A percentile compares a stretch with the other conserved stretches of the same genome.
Evolutionary conservation across 2,329 filamentous ascomycete species (phyloP).

Genomic region (Mycocentrospora acerina): DNA sequence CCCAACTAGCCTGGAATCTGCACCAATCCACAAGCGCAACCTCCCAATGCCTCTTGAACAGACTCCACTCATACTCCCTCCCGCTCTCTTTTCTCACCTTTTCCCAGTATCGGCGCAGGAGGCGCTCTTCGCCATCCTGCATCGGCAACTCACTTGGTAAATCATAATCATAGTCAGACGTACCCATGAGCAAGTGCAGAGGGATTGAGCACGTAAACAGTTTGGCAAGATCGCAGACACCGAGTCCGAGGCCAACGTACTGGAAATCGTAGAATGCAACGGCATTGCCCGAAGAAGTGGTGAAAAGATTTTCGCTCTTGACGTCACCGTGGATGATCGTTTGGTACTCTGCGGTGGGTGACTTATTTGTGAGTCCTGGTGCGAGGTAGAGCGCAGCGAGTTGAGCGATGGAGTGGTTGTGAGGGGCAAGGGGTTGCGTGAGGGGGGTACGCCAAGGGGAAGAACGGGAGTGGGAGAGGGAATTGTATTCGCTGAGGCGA

Average conservation of each 20-base stretch:
- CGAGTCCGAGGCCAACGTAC: conserved; percentile 64
- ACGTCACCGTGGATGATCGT: conserved; percentile 69
- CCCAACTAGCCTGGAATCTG: conserved; percentile 44
- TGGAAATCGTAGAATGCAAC: conserved; percentile 72
- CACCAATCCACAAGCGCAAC: conserved; percentile 69
- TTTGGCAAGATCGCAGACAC: conserved; percentile 67
- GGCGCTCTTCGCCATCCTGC: conserved; percentile 50
- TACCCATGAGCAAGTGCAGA: conserved; percentile 50
- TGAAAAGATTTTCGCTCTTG: conserved; percentile 69
- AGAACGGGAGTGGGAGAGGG: conserved; percentile 48
- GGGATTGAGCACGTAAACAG: conserved; percentile 68
- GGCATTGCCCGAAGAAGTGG: conserved; percentile 48
- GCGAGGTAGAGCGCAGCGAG: conserved; percentile 55
- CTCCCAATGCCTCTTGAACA: conserved; percentile 64
- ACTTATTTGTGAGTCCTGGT: conserved; percentile 36
- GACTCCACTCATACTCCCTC: conserved; percentile 55
- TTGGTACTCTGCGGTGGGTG: conserved; percentile 46
- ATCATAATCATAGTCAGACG: conserved; percentile 8
- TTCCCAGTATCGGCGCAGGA: conserved; percentile 56
- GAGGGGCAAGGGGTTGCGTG: conserved; percentile 39
- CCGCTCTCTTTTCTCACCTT: conserved; percentile 36
- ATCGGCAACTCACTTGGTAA: conserved; percentile 50
- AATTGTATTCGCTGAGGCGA: conserved; percentile 57
- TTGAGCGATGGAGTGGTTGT: conserved; percentile 51
- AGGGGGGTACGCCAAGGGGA: conserved; percentile 60